Conservation (phyloP, 2,329 filamentous ascomycete genomes). For the Fusarium piperis region DNA sequence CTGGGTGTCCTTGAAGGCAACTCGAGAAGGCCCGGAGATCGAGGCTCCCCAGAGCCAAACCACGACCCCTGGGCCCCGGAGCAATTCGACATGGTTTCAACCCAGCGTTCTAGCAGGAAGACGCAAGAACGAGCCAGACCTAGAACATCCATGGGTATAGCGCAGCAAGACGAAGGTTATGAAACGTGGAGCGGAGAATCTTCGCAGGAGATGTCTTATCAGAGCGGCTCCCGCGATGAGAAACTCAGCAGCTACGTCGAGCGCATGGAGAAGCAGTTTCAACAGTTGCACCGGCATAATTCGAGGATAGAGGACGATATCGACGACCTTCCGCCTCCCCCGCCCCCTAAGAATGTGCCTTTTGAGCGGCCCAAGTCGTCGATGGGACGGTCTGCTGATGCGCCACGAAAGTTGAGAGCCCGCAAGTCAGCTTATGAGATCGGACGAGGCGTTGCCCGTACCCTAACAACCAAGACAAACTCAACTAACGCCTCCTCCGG, state of each 20-base stretch:
- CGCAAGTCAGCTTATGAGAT: constrained; percentile 85
- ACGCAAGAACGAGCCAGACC: constrained; percentile 54
- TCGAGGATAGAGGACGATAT: constrained; percentile 52
- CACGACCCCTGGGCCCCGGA: constrained; percentile 90
- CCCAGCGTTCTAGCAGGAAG: constrained; percentile 39
- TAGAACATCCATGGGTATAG: constrained; percentile 79
- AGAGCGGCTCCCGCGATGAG: constrained; percentile 56
- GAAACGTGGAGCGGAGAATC: constrained; percentile 67
- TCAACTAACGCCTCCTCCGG: constrained; percentile 81
- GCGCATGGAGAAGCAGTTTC: constrained; percentile 87
- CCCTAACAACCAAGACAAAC: constrained; percentile 88
- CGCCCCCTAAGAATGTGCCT: constrained; percentile 61
- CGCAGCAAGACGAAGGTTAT: constrained; percentile 68
- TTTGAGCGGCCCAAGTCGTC: constrained; percentile 69
- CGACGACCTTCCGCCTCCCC: constrained; percentile 69
- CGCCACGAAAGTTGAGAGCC: constrained; percentile 63
- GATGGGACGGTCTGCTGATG: constrained; percentile 55
- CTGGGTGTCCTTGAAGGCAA: constrained; percentile 76
- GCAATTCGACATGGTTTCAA: constrained; percentile 71
- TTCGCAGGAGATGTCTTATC: constrained; percentile 58
- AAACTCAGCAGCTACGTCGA: constrained; percentile 88
- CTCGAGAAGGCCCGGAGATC: constrained; percentile 62
- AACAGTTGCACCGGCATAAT: constrained; percentile 73
- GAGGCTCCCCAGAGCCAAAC: constrained; percentile 64
- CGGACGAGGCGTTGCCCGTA: constrained; percentile 75